Evolutionary conservation across 73 alveolate genomes (phyloP).

Genomic region (Symbiodinium pilosum): DNA sequence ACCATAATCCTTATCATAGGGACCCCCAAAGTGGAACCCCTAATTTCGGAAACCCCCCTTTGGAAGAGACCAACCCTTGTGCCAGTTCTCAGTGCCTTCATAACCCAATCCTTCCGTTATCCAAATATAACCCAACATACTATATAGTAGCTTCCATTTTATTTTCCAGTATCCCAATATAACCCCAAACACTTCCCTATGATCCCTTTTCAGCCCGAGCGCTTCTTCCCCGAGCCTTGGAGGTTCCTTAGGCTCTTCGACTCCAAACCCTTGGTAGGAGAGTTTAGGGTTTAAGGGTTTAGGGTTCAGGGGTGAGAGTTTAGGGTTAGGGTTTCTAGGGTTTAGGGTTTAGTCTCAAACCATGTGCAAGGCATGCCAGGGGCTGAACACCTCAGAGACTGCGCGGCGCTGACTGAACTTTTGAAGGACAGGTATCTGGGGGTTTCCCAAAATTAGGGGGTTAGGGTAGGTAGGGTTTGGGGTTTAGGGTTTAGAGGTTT

Average conservation of each 20-base stretch:
- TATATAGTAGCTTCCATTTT: no score
- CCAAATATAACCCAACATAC: not conserved
- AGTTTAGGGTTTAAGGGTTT: no score
- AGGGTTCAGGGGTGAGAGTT: no score
- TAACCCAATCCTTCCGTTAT: not conserved
- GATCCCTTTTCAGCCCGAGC: no score
- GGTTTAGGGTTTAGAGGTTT: not conserved
- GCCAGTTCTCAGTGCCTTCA: not conserved
- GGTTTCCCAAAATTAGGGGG: not conserved
- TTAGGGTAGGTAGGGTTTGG: not conserved
- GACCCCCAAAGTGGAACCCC: not conserved
- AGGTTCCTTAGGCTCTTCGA: not conserved
- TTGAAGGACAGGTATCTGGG: slow-evolving; percentile 48
- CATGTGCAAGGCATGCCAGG: slow-evolving; percentile 83
- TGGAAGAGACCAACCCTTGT: not conserved
- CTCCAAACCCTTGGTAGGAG: not conserved
- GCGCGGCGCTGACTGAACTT: slow-evolving; percentile 96
- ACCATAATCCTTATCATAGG: not conserved
- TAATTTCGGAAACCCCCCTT: not conserved
- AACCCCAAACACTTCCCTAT: not conserved
- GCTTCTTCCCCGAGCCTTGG: not conserved
- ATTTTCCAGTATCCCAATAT: not conserved
- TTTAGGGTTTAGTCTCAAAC: not conserved
- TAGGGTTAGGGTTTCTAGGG: no score
- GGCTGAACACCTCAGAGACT: slow-evolving; percentile 95